These are phyloP conservation scores for Myriosclerotinia duriaeana DNA, from an alignment of 2,329 filamentous ascomycete genomes.

Conservation along the genomic window DNA sequence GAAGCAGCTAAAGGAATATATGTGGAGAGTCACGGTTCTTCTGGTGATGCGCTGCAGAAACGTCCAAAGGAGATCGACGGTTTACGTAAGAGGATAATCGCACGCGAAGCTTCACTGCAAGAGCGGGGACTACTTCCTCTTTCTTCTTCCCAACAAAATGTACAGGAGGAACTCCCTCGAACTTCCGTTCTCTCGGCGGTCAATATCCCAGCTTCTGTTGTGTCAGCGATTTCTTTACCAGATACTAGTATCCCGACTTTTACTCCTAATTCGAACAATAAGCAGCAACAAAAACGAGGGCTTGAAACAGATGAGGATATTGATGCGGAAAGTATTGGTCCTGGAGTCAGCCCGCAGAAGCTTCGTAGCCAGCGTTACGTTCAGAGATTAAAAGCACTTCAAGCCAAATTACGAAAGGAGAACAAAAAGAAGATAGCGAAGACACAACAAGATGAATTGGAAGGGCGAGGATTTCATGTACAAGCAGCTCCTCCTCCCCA, in stretches of 20 bases:
- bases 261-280: background rate
- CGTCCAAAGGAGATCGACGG: background rate
- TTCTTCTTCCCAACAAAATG: background rate
- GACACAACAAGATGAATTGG: background rate
- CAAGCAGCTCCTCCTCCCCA: background rate
- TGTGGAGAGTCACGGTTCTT: background rate
- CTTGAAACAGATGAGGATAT: background rate
- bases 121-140: background rate
- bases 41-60: background rate
- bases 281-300: background rate
- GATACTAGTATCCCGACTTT: too few species aligned
- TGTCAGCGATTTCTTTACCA: background rate
- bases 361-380: background rate
- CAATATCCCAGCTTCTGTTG: too few species aligned
- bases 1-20: accelerated
- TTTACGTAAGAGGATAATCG: background rate
- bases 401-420: background rate
- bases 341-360: background rate
- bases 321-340: background rate
- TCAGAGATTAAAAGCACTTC: background rate
- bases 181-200: background rate
- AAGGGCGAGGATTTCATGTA: too few species aligned
- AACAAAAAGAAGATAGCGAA: background rate
- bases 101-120: background rate
- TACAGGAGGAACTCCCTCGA: background rate